A percentile compares a stretch with the other conserved stretches of the same genome.
These are phyloP conservation scores for Graphilbum sp. DNA, from an alignment of 2,329 filamentous ascomycete genomes.

Conservation along the genomic window DNA sequence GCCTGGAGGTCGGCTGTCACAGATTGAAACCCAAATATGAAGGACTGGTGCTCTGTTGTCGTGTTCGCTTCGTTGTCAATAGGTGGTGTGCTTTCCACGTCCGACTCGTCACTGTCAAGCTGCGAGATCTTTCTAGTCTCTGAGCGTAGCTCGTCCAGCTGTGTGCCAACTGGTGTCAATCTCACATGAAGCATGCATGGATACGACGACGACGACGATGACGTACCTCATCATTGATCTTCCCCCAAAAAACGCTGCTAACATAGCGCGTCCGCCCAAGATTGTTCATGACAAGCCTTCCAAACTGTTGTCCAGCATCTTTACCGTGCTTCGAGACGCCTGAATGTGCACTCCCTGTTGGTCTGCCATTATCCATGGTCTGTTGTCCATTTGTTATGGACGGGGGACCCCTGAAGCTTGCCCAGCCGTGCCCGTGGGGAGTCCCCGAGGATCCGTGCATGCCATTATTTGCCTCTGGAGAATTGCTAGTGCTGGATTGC, in stretches of 20 bases:
- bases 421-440: background rate
- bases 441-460: background rate
- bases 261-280: slow-evolving; percentile 54
- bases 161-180: too few species aligned
- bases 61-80: slow-evolving; percentile 20
- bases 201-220: background rate
- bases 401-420: background rate
- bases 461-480: slow-evolving; percentile 17
- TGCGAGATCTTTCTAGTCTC: slow-evolving; percentile 32
- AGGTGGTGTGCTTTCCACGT: slow-evolving; percentile 39
- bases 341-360: slow-evolving; percentile 9
- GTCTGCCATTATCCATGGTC: slow-evolving; percentile 6
- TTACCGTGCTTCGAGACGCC: slow-evolving; percentile 12
- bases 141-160: slow-evolving; percentile 29
- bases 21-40: slow-evolving; percentile 58
- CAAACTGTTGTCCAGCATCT: slow-evolving; percentile 38
- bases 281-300: slow-evolving; percentile 54
- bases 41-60: slow-evolving; percentile 46
- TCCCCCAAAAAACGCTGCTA: slow-evolving; percentile 63
- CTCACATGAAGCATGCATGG: too few species aligned
- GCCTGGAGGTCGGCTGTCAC: slow-evolving; percentile 41
- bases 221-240: slow-evolving; percentile 53
- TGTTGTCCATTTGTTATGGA: too few species aligned
- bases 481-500: slow-evolving; percentile 16
- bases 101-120: slow-evolving; percentile 41